Percentiles rank a stretch among this genome's conserved stretches.
Conservation (phyloP, 2,329 filamentous ascomycete genomes). For the Plenodomus biglobosus region DNA sequence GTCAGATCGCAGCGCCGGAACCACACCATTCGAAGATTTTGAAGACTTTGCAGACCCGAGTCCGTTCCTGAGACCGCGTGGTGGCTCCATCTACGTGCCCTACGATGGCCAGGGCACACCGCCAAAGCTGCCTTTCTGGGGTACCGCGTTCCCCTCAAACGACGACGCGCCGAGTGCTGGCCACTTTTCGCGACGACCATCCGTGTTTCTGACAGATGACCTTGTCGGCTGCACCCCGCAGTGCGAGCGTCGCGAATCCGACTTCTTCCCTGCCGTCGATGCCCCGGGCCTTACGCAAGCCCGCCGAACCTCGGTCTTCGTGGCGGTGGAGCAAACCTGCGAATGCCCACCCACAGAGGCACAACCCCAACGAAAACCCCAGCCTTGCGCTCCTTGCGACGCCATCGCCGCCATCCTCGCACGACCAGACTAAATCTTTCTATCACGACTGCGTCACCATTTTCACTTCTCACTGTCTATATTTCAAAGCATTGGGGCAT, state of each 20-base stretch:
- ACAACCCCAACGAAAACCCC: slow-evolving; percentile 20
- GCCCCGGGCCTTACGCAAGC: slow-evolving; percentile 11
- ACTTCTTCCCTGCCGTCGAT: slow-evolving; percentile 14
- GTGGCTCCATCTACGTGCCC: slow-evolving; percentile 29
- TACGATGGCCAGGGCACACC: slow-evolving; percentile 28
- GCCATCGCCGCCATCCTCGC: slow-evolving; percentile 30
- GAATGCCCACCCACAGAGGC: slow-evolving; percentile 14
- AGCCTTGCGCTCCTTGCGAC: slow-evolving; percentile 27
- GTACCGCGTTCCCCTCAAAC: slow-evolving; percentile 16
- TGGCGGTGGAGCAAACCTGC: slow-evolving; percentile 17
- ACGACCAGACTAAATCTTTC: slow-evolving; percentile 17
- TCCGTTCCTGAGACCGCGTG: slow-evolving; percentile 26
- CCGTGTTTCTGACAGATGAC: slow-evolving; percentile 8
- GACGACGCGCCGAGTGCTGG: slow-evolving; percentile 9
- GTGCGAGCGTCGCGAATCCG: slow-evolving; percentile 19
- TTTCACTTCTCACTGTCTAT: slow-evolving; percentile 26
- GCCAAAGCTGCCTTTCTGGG: slow-evolving; percentile 24
- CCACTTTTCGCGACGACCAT: slow-evolving; percentile 17
- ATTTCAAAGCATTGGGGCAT: slow-evolving; percentile 24
- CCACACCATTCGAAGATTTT: slow-evolving; percentile 20
- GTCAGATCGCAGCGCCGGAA: slow-evolving; percentile 26
- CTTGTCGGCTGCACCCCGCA: slow-evolving; percentile 11
- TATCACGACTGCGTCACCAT: neutral
- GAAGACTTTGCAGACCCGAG: slow-evolving; percentile 23
- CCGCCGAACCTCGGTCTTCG: slow-evolving; percentile 19